Conservation (phyloP, 2,329 filamentous ascomycete species). For the Westerdykella aurantiaca region DNA sequence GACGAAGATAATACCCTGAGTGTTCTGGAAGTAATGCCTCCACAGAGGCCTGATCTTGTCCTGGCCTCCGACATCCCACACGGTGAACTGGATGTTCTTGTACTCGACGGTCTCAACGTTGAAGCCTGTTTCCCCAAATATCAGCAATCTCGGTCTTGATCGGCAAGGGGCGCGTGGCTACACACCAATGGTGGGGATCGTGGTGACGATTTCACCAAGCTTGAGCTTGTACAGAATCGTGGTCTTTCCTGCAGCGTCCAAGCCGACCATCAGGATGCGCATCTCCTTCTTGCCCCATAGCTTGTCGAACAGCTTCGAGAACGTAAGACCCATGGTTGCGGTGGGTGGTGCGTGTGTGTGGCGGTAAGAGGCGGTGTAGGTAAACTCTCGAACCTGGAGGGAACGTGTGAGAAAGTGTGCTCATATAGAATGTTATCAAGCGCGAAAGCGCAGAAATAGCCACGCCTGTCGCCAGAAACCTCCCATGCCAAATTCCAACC, state of each 20-base stretch:
- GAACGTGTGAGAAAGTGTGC: constrained; percentile 11
- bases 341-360: constrained; percentile 30
- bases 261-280: constrained; percentile 94
- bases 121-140: constrained; percentile 54
- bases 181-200: constrained; percentile 85
- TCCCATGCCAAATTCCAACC: constrained; percentile 22
- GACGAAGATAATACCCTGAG: constrained; percentile 97
- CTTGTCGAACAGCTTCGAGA: constrained; percentile 97
- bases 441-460: constrained; percentile 1
- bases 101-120: constrained; percentile 99
- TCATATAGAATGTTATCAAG: constrained; percentile 7
- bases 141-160: constrained; percentile 17
- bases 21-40: constrained; percentile 96
- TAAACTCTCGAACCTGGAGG: constrained; percentile 34
- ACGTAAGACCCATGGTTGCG: constrained; percentile 82
- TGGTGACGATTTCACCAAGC: constrained; percentile 95
- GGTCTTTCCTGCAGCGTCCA: constrained; percentile 97
- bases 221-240: constrained; percentile 99
- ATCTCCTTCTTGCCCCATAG: constrained; percentile 99
- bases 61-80: constrained; percentile 98
- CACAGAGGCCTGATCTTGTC: constrained; percentile 97
- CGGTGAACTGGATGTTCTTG: constrained; percentile 99
- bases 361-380: constrained; percentile 25
- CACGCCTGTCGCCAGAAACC: constrained; percentile 12
- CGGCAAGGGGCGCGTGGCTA: constrained; percentile 9